Percentiles rank a stretch among this genome's conserved stretches.
phyloP scores from a whole-genome alignment of 306 rosid genomes.

The Crotalaria pallida region DNA sequence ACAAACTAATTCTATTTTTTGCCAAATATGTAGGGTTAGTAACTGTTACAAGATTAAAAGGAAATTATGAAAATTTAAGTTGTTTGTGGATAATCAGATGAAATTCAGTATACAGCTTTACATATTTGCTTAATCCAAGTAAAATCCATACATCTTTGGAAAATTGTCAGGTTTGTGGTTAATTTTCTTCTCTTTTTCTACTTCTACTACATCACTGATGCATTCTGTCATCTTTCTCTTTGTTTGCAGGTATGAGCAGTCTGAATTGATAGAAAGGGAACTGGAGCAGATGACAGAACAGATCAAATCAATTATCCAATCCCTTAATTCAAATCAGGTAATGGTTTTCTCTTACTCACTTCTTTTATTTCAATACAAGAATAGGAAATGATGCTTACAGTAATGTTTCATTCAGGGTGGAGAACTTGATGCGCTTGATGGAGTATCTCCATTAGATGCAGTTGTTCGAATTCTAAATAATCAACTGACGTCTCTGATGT shows the following conservation, averaged over 20 bases:
- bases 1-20: neutral
- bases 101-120: neutral
- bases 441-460: slow-evolving; percentile 77
- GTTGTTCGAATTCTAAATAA: slow-evolving; percentile 87
- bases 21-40: neutral
- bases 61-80: neutral
- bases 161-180: neutral
- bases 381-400: slow-evolving; percentile 8
- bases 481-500: slow-evolving; percentile 88
- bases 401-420: slow-evolving; percentile 60
- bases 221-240: neutral
- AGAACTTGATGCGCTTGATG: slow-evolving; percentile 68
- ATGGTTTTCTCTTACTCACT: slow-evolving; percentile 9
- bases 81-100: neutral
- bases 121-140: neutral
- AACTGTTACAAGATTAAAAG: neutral
- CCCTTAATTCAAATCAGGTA: slow-evolving; percentile 92
- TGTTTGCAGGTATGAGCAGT: slow-evolving; percentile 76
- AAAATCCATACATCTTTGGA: neutral
- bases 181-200: neutral
- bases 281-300: slow-evolving; percentile 95
- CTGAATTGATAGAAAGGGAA: slow-evolving; percentile 88
- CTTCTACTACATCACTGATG: neutral
- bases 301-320: slow-evolving; percentile 76
- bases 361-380: neutral